Evolutionary conservation across 495 filamentous ascomycete species (phyloP).

Genomic region (Pyronema omphalodes): DNA sequence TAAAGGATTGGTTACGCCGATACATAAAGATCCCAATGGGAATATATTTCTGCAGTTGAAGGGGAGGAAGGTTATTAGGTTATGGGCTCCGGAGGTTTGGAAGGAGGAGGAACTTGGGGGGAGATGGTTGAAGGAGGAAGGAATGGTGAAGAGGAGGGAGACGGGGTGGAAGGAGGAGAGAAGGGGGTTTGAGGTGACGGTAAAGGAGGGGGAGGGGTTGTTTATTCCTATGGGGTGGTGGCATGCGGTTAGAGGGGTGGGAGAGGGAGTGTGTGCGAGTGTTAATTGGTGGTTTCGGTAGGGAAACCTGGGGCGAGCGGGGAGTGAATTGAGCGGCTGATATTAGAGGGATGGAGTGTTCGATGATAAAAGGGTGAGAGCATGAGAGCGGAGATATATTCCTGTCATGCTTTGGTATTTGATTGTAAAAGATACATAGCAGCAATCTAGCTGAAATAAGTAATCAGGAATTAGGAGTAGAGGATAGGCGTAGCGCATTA

Average conservation of each 20-base stretch:
- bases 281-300: slow-evolving; percentile 91
- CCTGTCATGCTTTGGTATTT: too few relatives aligned
- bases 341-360: too few relatives aligned
- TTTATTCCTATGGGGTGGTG: slow-evolving; percentile 92
- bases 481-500: too few relatives aligned
- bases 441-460: too few relatives aligned
- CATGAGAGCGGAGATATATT: too few relatives aligned
- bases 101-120: slow-evolving; percentile 36
- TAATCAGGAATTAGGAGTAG: too few relatives aligned
- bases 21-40: slow-evolving; percentile 85
- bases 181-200: slow-evolving; percentile 36
- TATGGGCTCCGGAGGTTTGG: slow-evolving; percentile 46
- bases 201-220: slow-evolving; percentile 51
- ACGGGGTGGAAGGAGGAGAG: slow-evolving; percentile 34
- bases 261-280: slow-evolving; percentile 31
- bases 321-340: too few relatives aligned
- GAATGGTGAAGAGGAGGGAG: slow-evolving; percentile 76
- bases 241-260: slow-evolving; percentile 74
- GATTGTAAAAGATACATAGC: too few relatives aligned
- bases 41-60: slow-evolving; percentile 80
- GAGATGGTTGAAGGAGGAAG: slow-evolving; percentile 41
- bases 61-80: slow-evolving; percentile 51
- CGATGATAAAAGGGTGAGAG: too few relatives aligned
- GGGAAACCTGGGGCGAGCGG: too few relatives aligned
- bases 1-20: slow-evolving; percentile 61